Evolutionary conservation across 2,329 filamentous ascomycete species (phyloP).

Genomic region (Coniochaeta sp.): DNA sequence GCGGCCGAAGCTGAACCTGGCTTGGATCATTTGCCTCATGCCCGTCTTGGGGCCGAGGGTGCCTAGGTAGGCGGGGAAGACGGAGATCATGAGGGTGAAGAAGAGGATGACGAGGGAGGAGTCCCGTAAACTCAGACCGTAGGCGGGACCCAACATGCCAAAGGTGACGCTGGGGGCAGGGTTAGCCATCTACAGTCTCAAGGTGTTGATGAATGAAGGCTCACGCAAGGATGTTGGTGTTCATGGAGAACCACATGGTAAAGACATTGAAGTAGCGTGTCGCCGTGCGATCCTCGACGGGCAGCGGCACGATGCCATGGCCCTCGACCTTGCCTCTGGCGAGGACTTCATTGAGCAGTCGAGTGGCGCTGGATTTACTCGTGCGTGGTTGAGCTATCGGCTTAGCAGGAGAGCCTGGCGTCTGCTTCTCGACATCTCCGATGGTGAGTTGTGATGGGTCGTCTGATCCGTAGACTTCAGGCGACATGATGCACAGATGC

Average conservation of each 20-base stretch:
- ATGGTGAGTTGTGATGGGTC: not conserved
- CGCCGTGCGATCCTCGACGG: constrained; percentile 31
- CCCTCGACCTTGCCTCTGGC: constrained; percentile 30
- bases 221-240: constrained; percentile 38
- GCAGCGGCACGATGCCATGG: constrained; percentile 35
- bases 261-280: constrained; percentile 36
- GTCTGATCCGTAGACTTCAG: not conserved
- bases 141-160: constrained; percentile 53
- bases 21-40: constrained; percentile 60
- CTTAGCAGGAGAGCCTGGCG: not conserved
- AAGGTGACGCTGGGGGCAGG: constrained; percentile 46
- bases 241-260: constrained; percentile 42
- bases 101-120: constrained; percentile 55
- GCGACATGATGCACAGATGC: not conserved
- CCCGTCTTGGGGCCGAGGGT: constrained; percentile 55
- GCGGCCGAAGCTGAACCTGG: constrained; percentile 54
- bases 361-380: not conserved
- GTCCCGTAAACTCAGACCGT: constrained; percentile 47
- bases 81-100: constrained; percentile 49
- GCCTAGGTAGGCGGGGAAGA: constrained; percentile 48
- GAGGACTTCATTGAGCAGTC: constrained; percentile 2
- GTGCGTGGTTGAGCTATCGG: not conserved
- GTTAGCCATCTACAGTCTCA: not conserved
- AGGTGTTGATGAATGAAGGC: constrained; percentile 7
- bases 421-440: not conserved